These are phyloP conservation scores for Papilionanthe hybrid DNA, from an alignment of 116 monocot species.

Conservation along the genomic window DNA sequence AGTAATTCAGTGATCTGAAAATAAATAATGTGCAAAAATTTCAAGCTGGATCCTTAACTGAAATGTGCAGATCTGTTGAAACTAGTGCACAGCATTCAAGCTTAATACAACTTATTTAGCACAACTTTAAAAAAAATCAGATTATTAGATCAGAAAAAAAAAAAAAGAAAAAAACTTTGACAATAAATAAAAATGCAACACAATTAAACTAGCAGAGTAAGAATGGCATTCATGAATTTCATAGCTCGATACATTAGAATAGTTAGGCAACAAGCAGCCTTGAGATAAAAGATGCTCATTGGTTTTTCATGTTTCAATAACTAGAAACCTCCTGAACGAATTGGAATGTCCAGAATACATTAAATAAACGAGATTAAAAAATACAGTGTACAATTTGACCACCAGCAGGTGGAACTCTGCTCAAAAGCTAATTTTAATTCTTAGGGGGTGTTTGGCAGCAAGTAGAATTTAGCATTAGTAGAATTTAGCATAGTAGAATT, in stretches of 20 bases:
- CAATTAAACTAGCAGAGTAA: not conserved
- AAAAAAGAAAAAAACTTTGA: not conserved
- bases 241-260: not conserved
- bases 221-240: not conserved
- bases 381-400: no score
- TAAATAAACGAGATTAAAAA: no score
- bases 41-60: not conserved
- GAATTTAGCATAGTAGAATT: no score
- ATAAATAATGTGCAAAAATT: not conserved
- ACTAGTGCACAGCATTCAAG: not conserved
- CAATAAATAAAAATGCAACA: not conserved
- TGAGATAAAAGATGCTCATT: not conserved
- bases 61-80: not conserved
- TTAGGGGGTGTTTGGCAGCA: no score
- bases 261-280: not conserved
- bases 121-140: no score
- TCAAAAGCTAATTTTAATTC: no score
- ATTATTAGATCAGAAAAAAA: not conserved
- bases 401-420: no score
- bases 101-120: not conserved
- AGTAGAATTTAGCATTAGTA: no score
- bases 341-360: no score
- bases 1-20: constrained; percentile 80
- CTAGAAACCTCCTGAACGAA: no score
- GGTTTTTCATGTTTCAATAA: no score